Base-by-base conservation (phyloP, 176 grass and related monocot genomes). In the Canna indica region DNA sequence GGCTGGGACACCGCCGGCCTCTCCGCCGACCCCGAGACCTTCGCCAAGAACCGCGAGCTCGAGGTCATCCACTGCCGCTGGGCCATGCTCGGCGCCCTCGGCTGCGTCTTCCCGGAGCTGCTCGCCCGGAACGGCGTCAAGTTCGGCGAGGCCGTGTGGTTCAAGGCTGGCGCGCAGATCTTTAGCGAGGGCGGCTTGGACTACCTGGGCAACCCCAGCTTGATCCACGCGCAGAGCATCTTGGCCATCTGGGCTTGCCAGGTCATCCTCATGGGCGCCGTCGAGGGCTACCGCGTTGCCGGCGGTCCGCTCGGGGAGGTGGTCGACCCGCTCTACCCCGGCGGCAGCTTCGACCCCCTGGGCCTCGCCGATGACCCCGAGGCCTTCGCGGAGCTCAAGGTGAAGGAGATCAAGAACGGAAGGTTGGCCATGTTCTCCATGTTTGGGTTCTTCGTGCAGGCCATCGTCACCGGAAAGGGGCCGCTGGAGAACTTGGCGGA, bases 111-210 rank as follows among this genome's bases (percentile, higher is more conserved):
- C 71, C 91, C 91, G 1, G 91, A 95, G 77, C 82, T 95, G 36
- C 87, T 95, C n/a, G 59, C 91, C 14, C 91, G 87, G 65, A 95
- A 87, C 28, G 91, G 91, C 1, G 84, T 95, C 41, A 87, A 83
- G 44, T 95, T 95, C 61, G 84, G 86, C 59, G 86, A 95, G 90
- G 90, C 90, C 0, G 86, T 95, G 15, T 95, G 90, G 90, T 95
- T 95, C 86, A 95, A 95, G 81, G 90, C 84, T 0, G 90, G 90
- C 0, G 71, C 90, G 9, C 90, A 95, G 50, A 95, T 95, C 65
- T 95, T 95, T 72, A 89, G 86, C 30, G 90, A 95, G 38, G 90
- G 90, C 1, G 90, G 90, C 1, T 54, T 54, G 50, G 77, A 79
- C 68, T 79, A 79, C 88, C 84, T 91, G n/a, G 88, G 88, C 78